Conservation (phyloP, 2,329 filamentous ascomycete species). For the Colletotrichum incanum region DNA sequence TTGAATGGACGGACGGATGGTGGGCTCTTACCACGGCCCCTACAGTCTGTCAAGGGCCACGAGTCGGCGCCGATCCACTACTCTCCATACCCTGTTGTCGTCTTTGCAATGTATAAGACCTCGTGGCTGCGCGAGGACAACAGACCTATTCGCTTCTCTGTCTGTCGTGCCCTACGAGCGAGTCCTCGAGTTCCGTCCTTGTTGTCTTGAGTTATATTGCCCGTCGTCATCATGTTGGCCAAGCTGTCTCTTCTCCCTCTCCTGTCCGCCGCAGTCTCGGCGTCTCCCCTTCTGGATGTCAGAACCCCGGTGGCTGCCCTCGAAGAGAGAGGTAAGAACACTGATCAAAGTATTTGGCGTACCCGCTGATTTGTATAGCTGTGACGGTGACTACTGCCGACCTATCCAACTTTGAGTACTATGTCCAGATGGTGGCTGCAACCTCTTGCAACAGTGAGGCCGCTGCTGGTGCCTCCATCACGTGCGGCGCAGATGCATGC, state of each 20-base stretch:
- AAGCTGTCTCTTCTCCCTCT: slow-evolving; percentile 42
- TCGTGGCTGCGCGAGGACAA: slow-evolving; percentile 10
- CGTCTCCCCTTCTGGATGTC: slow-evolving; percentile 34
- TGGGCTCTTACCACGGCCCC: slow-evolving; percentile 25
- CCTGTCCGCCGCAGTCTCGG: slow-evolving; percentile 40
- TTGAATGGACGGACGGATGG: background rate
- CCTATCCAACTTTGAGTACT: slow-evolving; percentile 62
- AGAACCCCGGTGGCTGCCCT: slow-evolving; percentile 43
- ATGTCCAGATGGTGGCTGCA: slow-evolving; percentile 63
- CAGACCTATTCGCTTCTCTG: background rate
- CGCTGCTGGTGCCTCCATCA: slow-evolving; percentile 56
- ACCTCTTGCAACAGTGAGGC: slow-evolving; percentile 68
- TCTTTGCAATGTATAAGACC: slow-evolving; percentile 37
- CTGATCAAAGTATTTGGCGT: background rate
- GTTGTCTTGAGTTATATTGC: slow-evolving; percentile 1
- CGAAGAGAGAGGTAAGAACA: slow-evolving; percentile 53
- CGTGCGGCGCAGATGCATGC: slow-evolving; percentile 62
- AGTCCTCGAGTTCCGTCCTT: slow-evolving; percentile 26
- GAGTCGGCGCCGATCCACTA: slow-evolving; percentile 29
- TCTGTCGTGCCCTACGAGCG: slow-evolving; percentile 21
- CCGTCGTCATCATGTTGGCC: slow-evolving; percentile 43
- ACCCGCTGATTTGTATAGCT: slow-evolving; percentile 19
- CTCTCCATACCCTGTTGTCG: slow-evolving; percentile 2
- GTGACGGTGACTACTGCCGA: slow-evolving; percentile 50
- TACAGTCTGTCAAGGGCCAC: slow-evolving; percentile 18